Evolutionary conservation across 768 basidiomycete species (phyloP).

Genomic region (Hypholoma sublateritium): DNA sequence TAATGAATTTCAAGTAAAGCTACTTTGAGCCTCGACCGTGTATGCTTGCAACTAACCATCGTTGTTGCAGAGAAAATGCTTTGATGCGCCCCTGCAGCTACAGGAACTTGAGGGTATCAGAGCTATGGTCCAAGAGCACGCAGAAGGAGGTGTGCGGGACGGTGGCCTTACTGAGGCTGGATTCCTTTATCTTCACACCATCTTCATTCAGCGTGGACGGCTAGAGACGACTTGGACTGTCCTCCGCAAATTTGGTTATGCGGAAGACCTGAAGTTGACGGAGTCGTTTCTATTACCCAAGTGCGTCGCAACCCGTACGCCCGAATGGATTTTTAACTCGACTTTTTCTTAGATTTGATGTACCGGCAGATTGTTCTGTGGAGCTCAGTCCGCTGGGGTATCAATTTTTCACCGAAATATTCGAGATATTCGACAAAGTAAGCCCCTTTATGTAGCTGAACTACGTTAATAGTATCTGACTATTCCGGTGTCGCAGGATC

Average conservation of each 20-base stretch:
- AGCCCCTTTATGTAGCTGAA: neutral
- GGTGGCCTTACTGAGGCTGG: slow-evolving; percentile 89
- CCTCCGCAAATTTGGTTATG: slow-evolving; percentile 92
- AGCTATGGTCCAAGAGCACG: slow-evolving; percentile 83
- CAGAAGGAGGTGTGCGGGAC: slow-evolving; percentile 70
- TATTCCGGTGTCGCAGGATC: slow-evolving; percentile 55
- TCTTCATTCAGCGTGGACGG: slow-evolving; percentile 93
- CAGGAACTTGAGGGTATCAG: slow-evolving; percentile 97
- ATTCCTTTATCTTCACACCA: slow-evolving; percentile 92
- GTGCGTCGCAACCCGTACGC: slow-evolving; percentile 44
- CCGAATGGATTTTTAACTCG: neutral
- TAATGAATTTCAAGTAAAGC: slow-evolving; percentile 89
- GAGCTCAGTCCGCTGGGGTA: slow-evolving; percentile 94
- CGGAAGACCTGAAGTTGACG: slow-evolving; percentile 86
- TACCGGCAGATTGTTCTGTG: slow-evolving; percentile 90
- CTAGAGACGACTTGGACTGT: slow-evolving; percentile 99
- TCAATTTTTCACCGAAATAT: slow-evolving; percentile 96
- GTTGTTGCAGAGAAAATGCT: slow-evolving; percentile 81
- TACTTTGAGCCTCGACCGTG: neutral
- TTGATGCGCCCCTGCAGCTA: slow-evolving; percentile 86
- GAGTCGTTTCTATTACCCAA: slow-evolving; percentile 88
- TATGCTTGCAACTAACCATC: neutral
- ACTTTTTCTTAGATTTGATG: slow-evolving; percentile 70
- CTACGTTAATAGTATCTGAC: neutral
- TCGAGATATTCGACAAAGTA: slow-evolving; percentile 93